Evolutionary conservation across 192 early-diverging fungal genomes (phyloP), one percentile per base, ranked within the genome.

Genomic region (Coemansia reversa): DNA sequence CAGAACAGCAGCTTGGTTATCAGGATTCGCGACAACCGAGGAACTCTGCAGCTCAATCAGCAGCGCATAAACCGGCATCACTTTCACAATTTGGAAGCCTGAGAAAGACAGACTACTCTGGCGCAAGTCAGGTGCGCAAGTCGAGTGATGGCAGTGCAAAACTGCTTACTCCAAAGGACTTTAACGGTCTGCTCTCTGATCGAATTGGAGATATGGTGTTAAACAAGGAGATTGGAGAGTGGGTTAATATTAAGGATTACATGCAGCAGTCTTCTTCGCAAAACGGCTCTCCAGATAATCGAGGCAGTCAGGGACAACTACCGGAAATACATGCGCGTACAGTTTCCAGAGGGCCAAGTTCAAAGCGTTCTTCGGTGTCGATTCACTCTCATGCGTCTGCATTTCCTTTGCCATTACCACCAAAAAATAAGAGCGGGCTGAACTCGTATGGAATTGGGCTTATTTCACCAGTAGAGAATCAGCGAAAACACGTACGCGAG

Each of bases 191-290:
- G 20, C 29, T 79, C 51, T 70, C 76, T 5, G 63, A 72, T 20
- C 76, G 76, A 16, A 51, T 79, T 20, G 76, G 76, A 58, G 67
- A 79, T 39, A 79, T 79, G 76, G 76, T 79, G 1, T 58, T 79
- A 22, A 71, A 79, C 39, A 62, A 60, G 60, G 63, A 55, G 23
- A 48, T 72, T 14, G 76, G 70, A 35, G 76, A 73, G 33, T 79
- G 76, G 76, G 70, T 79, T n/a, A 45, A 79, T 24, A 73, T 79
- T 9, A 63, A 55, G 62, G 76, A 79, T 27, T 66, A 62, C 22
- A n/a, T 11, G 58, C 65, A 55, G 19, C 30, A n/a, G n/a, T n/a
- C n/a, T n/a, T n/a, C 63, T 1, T 60, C 51, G 57, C 54, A 39
- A 18, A 35, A 29, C 22, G 61, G 49, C 20, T 51, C 66, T 33